Conservation (phyloP, 257 asterid species). For the Solanum clarkiae region DNA sequence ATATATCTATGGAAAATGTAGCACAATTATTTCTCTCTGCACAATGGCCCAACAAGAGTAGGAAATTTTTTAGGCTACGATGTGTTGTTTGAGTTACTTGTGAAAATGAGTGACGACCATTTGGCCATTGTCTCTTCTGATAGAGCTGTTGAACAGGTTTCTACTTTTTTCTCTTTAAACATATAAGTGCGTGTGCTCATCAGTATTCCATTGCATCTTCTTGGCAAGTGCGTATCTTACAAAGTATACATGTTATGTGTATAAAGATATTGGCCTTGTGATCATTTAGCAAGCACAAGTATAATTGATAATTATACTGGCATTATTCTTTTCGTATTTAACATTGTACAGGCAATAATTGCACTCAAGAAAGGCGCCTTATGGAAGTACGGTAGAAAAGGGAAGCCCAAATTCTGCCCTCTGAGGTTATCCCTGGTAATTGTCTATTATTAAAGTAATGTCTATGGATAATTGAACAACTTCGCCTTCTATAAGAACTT, state of each 20-base stretch:
- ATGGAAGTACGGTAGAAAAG: slow-evolving; percentile 26
- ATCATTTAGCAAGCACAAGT: background rate
- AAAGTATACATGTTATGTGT: background rate
- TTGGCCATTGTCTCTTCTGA: background rate
- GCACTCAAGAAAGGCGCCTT: slow-evolving; percentile 44
- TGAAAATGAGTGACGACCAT: slow-evolving; percentile 7
- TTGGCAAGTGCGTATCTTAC: background rate
- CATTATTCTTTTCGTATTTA: background rate
- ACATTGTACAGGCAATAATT: slow-evolving; percentile 31
- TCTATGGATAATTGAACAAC: background rate
- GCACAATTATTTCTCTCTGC: background rate
- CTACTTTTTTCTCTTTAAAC: background rate
- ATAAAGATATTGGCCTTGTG: background rate
- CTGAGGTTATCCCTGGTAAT: slow-evolving; percentile 36
- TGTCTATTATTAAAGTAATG: background rate
- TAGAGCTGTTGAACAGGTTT: slow-evolving; percentile 13
- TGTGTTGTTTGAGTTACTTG: background rate
- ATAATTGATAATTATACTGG: background rate
- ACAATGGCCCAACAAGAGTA: background rate
- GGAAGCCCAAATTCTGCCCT: slow-evolving; percentile 41
- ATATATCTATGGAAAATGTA: background rate
- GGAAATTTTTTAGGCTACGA: background rate
- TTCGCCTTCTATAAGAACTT: background rate
- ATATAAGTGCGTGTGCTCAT: too few species aligned
- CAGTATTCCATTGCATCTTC: background rate